Percentiles rank a stretch among this genome's conserved stretches.
phyloP scores from a whole-genome alignment of 306 rosid genomes.

The Acmispon strigosus region DNA sequence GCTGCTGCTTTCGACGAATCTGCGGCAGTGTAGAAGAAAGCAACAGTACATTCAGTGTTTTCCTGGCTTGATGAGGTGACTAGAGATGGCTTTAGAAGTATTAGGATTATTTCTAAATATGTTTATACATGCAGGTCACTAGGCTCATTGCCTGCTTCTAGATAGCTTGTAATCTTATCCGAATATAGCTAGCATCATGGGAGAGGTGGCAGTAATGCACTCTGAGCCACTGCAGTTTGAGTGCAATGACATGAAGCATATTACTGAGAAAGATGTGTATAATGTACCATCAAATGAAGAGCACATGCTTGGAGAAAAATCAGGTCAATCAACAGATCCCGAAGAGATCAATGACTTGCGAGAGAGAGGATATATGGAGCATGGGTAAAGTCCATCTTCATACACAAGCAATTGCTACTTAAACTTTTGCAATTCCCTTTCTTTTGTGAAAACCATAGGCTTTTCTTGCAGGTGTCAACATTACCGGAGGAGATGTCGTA shows the following conservation, averaged over 20 bases:
- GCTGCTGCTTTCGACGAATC: constrained; percentile 71
- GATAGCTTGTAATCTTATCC: constrained; percentile 13
- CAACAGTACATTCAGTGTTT: constrained; percentile 57
- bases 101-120: constrained; percentile 33
- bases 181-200: constrained; percentile 31
- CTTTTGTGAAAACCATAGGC: not conserved
- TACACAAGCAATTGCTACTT: not conserved
- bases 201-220: constrained; percentile 37
- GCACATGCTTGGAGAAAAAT: constrained; percentile 23
- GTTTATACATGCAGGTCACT: constrained; percentile 57
- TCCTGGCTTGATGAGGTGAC: constrained; percentile 45
- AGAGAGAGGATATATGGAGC: constrained; percentile 50
- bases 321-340: constrained; percentile 8
- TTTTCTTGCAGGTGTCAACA: constrained; percentile 60
- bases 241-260: constrained; percentile 26
- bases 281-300: constrained; percentile 24
- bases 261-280: constrained; percentile 24
- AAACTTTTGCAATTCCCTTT: not conserved
- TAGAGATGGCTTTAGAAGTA: constrained; percentile 31
- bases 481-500: constrained; percentile 60
- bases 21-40: constrained; percentile 71
- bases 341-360: constrained; percentile 1
- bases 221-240: constrained; percentile 37
- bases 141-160: constrained; percentile 32
- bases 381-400: constrained; percentile 42